Conservation (phyloP, 106 monocot genomes). For the Platanthera zijinensis region DNA sequence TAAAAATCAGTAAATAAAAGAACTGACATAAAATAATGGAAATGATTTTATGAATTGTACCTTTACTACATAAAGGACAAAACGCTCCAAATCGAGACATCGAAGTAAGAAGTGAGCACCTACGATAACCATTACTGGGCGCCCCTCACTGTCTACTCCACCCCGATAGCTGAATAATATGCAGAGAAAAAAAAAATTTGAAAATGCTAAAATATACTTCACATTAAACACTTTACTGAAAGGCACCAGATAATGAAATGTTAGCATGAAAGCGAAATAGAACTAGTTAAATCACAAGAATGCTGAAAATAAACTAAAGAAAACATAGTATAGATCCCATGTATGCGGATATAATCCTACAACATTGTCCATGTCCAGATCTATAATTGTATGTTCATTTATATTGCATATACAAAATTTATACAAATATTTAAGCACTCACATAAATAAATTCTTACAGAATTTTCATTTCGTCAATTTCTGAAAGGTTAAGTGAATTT, state of each 20-base stretch:
- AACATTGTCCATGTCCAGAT: not conserved
- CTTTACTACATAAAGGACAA: constrained; percentile 90
- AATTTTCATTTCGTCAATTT: constrained; percentile 99
- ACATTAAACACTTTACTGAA: not conserved
- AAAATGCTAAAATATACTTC: not conserved
- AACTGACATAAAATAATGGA: not conserved
- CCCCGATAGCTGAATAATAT: constrained; percentile 76
- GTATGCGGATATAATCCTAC: not conserved
- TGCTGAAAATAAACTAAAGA: not conserved
- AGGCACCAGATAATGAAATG: too few species aligned
- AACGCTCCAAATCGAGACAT: constrained; percentile 92
- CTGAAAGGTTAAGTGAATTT: constrained; percentile 91
- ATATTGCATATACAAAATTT: not conserved
- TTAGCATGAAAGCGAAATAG: not conserved
- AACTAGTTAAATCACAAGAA: not conserved
- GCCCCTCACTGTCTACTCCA: constrained; percentile 90
- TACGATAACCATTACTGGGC: constrained; percentile 90
- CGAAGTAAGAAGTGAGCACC: constrained; percentile 97
- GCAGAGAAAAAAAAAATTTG: not conserved
- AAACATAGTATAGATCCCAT: not conserved
- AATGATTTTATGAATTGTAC: constrained; percentile 23
- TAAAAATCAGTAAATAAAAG: not conserved
- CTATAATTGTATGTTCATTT: not conserved
- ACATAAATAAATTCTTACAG: constrained; percentile 46
- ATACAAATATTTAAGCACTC: not conserved